Conservation (phyloP, 768 basidiomycete genomes). For the Harrya chromipes region DNA sequence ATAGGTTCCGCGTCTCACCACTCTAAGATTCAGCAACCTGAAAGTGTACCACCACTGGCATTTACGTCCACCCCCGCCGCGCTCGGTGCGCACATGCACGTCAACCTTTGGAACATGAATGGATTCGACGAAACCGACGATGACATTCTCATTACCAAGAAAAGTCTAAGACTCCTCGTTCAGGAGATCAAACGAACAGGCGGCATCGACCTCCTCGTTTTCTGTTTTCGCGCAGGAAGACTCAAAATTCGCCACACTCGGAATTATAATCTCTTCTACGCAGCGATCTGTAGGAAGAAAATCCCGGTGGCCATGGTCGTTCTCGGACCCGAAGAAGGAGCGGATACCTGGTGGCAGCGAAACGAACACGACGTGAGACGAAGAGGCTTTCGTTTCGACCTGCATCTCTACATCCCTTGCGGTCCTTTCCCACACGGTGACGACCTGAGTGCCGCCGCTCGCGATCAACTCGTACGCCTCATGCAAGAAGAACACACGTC, state of each 20-base stretch:
- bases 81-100: slow-evolving; percentile 7
- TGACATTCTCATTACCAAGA: slow-evolving; percentile 10
- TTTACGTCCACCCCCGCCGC: slow-evolving; percentile 3
- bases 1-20: background rate
- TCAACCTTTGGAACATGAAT: slow-evolving; percentile 18
- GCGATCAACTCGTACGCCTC: slow-evolving; percentile 3
- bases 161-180: slow-evolving; percentile 14
- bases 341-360: slow-evolving; percentile 25
- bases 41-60: background rate
- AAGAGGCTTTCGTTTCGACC: slow-evolving; percentile 23
- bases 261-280: slow-evolving; percentile 31
- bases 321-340: slow-evolving; percentile 31
- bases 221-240: slow-evolving; percentile 28
- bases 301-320: slow-evolving; percentile 30
- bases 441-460: background rate
- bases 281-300: slow-evolving; percentile 29
- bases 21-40: background rate
- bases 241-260: slow-evolving; percentile 14
- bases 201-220: slow-evolving; percentile 24
- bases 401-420: slow-evolving; percentile 25
- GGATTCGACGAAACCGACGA: slow-evolving; percentile 14
- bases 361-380: slow-evolving; percentile 20
- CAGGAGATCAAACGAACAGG: slow-evolving; percentile 12
- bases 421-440: background rate
- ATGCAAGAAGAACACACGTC: slow-evolving; percentile 8